A percentile compares a stretch with the other conserved stretches of the same genome.
Evolutionary conservation across 2,329 filamentous ascomycete genomes (phyloP).

Genomic region (Hymenoscyphus fraxineus): DNA sequence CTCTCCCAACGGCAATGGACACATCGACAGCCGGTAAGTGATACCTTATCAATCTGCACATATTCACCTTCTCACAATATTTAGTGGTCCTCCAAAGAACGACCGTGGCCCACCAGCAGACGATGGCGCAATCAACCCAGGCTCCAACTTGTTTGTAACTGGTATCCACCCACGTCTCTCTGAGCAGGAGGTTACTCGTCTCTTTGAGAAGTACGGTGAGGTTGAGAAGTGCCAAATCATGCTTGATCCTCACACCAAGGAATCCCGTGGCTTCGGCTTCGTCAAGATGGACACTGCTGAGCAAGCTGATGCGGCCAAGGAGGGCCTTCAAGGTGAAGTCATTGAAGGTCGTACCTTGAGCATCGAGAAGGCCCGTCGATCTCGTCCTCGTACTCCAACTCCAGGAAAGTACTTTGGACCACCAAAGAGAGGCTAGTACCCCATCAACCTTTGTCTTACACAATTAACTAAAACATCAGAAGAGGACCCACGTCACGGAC

Average conservation of each 20-base stretch:
- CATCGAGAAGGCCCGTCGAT: constrained; percentile 97
- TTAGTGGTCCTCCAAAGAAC: constrained; percentile 49
- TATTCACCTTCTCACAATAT: constrained; percentile 11
- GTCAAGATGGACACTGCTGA: constrained; percentile 98
- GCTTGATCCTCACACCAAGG: constrained; percentile 96
- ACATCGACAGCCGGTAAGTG: constrained; percentile 44
- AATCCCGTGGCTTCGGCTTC: constrained; percentile 97
- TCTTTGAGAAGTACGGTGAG: constrained; percentile 98
- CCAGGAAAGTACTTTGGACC: constrained; percentile 99
- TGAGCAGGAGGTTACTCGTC: constrained; percentile 85
- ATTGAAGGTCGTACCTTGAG: constrained; percentile 94
- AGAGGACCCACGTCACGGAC: constrained; percentile 47
- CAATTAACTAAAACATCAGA: constrained; percentile 39
- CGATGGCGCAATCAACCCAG: constrained; percentile 81
- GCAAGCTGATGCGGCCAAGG: constrained; percentile 93
- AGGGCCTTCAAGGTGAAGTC: constrained; percentile 89
- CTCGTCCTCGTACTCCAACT: constrained; percentile 89
- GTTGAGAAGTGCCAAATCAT: constrained; percentile 99
- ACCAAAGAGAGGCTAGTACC: constrained; percentile 83
- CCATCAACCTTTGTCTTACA: constrained; percentile 37
- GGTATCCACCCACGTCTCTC: constrained; percentile 91
- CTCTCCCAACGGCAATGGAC: constrained; percentile 53
- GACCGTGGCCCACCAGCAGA: constrained; percentile 53
- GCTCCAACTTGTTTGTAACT: constrained; percentile 97
- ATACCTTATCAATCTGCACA: neutral